A percentile compares a stretch with the other conserved stretches of the same genome.
Conservation (phyloP, 2,329 filamentous ascomycete species). For the Colletotrichum liaoningense region DNA sequence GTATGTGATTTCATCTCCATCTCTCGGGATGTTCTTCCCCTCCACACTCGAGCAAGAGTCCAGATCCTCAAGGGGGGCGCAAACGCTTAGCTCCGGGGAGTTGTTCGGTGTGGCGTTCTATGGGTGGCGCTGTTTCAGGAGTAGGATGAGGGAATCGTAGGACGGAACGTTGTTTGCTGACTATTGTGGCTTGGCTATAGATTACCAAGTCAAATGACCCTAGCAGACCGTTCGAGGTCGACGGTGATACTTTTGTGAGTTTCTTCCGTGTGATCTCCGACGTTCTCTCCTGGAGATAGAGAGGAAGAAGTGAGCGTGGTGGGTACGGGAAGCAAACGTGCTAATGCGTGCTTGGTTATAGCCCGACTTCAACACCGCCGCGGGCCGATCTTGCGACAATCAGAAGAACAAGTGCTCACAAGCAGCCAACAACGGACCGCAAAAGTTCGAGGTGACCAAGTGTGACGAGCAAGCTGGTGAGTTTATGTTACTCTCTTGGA, state of each 20-base stretch:
- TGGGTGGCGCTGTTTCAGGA: background rate
- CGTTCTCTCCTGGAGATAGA: background rate
- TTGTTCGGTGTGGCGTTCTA: background rate
- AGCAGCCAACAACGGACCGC: constrained; percentile 50
- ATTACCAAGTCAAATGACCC: constrained; percentile 54
- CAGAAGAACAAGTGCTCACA: constrained; percentile 61
- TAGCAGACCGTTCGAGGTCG: constrained; percentile 54
- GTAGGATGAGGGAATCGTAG: background rate
- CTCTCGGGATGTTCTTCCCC: background rate
- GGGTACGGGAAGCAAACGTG: background rate
- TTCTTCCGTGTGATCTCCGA: background rate
- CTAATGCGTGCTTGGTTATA: constrained; percentile 38
- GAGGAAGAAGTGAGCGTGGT: background rate
- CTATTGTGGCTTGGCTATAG: constrained; percentile 36
- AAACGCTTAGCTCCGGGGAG: background rate
- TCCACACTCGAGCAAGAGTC: background rate
- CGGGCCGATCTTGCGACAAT: constrained; percentile 58
- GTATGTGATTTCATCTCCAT: constrained; percentile 40
- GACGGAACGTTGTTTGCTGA: constrained; percentile 2
- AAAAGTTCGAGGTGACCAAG: constrained; percentile 51
- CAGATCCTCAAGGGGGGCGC: background rate
- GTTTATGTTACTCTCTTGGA: constrained; percentile 36
- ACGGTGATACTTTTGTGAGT: constrained; percentile 58
- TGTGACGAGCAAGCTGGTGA: constrained; percentile 59
- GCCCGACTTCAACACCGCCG: constrained; percentile 55